These are phyloP conservation scores for Lachancea sp. DNA, from an alignment of 805 yeast species.

Conservation along the genomic window DNA sequence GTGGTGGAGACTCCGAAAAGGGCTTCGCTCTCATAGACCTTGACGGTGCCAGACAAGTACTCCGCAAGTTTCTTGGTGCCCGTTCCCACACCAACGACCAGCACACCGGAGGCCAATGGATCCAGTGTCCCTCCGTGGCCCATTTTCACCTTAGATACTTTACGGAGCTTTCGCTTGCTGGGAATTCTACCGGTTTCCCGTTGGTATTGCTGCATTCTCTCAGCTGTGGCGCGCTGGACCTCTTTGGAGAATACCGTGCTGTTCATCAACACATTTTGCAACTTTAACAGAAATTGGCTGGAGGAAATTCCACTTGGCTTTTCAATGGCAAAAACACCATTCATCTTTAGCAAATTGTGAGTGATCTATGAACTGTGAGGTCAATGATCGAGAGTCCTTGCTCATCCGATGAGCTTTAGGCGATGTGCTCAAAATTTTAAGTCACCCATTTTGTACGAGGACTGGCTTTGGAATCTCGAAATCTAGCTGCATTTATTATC, in stretches of 20 bases:
- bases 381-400: background rate
- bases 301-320: conserved; percentile 87
- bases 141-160: conserved; percentile 62
- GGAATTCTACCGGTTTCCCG: conserved; percentile 39
- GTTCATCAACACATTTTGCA: conserved; percentile 57
- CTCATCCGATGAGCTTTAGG: background rate
- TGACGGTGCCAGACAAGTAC: conserved; percentile 67
- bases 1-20: conserved; percentile 86
- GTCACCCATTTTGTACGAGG: conserved; percentile 6
- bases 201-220: conserved; percentile 38
- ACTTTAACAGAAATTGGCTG: conserved; percentile 57
- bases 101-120: conserved; percentile 91
- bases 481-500: conserved; percentile 11
- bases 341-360: conserved; percentile 42
- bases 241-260: conserved; percentile 53
- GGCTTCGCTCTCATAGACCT: conserved; percentile 78
- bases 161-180: conserved; percentile 45
- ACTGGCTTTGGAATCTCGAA: conserved; percentile 16
- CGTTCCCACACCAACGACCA: conserved; percentile 83
- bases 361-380: background rate
- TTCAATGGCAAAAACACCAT: conserved; percentile 87
- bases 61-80: conserved; percentile 80
- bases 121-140: conserved; percentile 99
- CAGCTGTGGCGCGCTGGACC: conserved; percentile 44
- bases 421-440: conserved; percentile 5